phyloP scores from a whole-genome alignment of 1,139 yeast genomes.

The Chernovozyma sophiae-reginae region DNA sequence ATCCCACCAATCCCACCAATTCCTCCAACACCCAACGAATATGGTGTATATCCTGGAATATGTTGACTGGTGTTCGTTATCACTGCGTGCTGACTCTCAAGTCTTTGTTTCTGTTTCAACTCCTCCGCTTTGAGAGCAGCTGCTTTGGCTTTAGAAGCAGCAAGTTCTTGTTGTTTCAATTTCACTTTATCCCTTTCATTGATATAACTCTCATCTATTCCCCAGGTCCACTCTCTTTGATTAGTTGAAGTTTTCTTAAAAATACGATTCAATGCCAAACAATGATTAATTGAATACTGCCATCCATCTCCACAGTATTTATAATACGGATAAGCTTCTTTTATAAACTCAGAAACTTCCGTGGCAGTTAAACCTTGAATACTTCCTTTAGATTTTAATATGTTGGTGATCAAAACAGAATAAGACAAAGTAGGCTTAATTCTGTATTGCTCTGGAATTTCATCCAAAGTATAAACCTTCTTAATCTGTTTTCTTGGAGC shows the following conservation, averaged over 20 bases:
- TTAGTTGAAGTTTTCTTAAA: constrained; percentile 60
- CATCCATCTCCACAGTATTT: constrained; percentile 95
- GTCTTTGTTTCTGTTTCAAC: constrained; percentile 37
- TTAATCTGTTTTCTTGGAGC: constrained; percentile 42
- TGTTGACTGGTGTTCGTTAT: constrained; percentile 10
- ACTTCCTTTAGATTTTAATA: constrained; percentile 61
- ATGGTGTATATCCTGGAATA: constrained; percentile 9
- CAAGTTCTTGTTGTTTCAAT: constrained; percentile 62
- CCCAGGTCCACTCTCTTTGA: constrained; percentile 78
- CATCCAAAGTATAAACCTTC: constrained; percentile 62
- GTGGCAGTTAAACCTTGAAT: constrained; percentile 74
- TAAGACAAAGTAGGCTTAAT: constrained; percentile 79
- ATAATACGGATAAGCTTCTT: constrained; percentile 85
- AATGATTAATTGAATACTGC: constrained; percentile 93
- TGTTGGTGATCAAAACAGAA: constrained; percentile 74
- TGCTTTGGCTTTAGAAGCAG: constrained; percentile 54
- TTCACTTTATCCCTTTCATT: constrained; percentile 76
- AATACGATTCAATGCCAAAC: constrained; percentile 77
- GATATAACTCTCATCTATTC: constrained; percentile 77
- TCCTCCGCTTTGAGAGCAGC: constrained; percentile 54
- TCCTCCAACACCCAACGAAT: constrained; percentile 1
- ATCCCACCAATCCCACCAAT: neutral
- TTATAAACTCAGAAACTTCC: constrained; percentile 82
- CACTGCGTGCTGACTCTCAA: constrained; percentile 20
- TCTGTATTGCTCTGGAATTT: constrained; percentile 82